Evolutionary conservation across 805 yeast genomes (phyloP).

Genomic region (Saccharomycodes ludwigii): DNA sequence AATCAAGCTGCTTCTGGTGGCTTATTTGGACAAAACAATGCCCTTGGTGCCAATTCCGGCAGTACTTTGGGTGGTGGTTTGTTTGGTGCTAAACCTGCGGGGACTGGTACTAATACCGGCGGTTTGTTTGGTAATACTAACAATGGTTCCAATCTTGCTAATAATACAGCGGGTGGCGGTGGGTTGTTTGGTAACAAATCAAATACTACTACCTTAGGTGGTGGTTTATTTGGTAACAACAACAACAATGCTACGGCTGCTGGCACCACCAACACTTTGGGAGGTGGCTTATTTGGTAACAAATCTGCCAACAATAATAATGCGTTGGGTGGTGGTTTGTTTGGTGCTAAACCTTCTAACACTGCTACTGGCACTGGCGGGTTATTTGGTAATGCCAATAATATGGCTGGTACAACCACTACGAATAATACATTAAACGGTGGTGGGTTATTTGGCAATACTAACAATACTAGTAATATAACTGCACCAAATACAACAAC

Average conservation of each 20-base stretch:
- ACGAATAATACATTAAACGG: not conserved
- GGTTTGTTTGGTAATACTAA: constrained; percentile 27
- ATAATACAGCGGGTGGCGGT: constrained; percentile 14
- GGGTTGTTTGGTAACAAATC: constrained; percentile 25
- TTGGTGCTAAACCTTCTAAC: constrained; percentile 25
- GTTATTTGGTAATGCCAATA: constrained; percentile 11
- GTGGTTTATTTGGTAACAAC: constrained; percentile 25
- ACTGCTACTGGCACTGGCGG: constrained; percentile 12
- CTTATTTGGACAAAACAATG: constrained; percentile 29
- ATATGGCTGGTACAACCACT: constrained; percentile 12
- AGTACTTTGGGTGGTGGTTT: constrained; percentile 13
- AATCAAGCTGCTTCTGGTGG: constrained; percentile 23
- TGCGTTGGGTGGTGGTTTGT: constrained; percentile 23
- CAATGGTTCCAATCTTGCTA: constrained; percentile 6
- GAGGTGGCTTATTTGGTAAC: constrained; percentile 35
- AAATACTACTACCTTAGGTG: constrained; percentile 11
- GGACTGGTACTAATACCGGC: constrained; percentile 18
- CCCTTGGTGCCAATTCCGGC: constrained; percentile 5
- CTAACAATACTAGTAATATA: constrained; percentile 14
- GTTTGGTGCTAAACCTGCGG: constrained; percentile 16
- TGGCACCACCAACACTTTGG: constrained; percentile 12
- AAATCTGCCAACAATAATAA: constrained; percentile 13
- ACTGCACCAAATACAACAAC: constrained; percentile 5
- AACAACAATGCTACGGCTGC: constrained; percentile 7
- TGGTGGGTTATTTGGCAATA: constrained; percentile 28